Base-by-base conservation (phyloP, 1,284 basidiomycete species). In the Tilletia horrida region DNA sequence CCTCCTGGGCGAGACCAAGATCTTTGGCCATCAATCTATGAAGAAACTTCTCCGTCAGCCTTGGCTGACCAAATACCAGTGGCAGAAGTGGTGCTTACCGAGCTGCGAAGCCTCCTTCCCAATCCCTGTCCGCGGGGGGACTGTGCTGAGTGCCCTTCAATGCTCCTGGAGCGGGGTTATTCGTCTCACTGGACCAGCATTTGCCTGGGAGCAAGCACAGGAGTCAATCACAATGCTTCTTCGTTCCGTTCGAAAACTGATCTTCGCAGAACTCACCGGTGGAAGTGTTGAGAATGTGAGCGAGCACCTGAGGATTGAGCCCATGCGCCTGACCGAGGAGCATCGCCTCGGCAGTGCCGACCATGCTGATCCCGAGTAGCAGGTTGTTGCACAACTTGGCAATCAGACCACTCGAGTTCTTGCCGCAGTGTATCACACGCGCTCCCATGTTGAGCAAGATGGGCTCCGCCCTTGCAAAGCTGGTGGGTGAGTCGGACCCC, bases 121-220 rank as follows among this genome's bases (percentile, higher is more conserved):
- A 95, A 62, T 88, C 87, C 25, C 89, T 85, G 81, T 92, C 90
- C 73, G 91, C 91, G 0, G 92, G 92, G 7, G 91, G 89, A 6
- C 87, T 86, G 78, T 88, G 88, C 65, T 86, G 88, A 9, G 77
- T 77, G 3, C 77, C 79, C 27, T 62, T 73, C 55, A 92, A 82
- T 13, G 91, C 88, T 16, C 85, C 86, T 9, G 89, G 90, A 40
- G 91, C 91, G 2, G 93, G 92, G 77, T 94, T 94, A 84, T 95
- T 95, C 63, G 90, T 87, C 21, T 89, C 88, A 57, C 88, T 88
- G 8, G 91, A 85, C 91, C 92, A 94, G 80, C 91, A 93, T 50
- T 77, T 75, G 14, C 84, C 84, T 59, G 76, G 77, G 61, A 14
- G 16, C n/a, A 14, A 23, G 25, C 18, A 7, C 21, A 11, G 4